Evolutionary conservation across 2,329 filamentous ascomycete genomes (phyloP).

Genomic region (Purpureocillium lavendulum): DNA sequence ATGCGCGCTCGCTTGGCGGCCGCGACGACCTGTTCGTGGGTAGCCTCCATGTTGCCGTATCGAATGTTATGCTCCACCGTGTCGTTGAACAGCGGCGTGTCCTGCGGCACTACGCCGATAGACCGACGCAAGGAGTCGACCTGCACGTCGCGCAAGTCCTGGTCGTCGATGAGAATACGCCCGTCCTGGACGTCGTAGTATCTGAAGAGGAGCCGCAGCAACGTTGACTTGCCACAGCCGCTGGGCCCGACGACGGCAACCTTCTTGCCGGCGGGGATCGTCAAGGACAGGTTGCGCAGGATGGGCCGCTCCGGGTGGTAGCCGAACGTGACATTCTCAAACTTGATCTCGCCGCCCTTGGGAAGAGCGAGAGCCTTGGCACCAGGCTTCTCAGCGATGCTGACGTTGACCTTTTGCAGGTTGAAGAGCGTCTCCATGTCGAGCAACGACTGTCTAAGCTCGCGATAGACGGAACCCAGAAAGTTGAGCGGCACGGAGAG

Average conservation of each 20-base stretch:
- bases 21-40: conserved; percentile 61
- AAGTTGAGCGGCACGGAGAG: conserved; percentile 96
- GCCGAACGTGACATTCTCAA: conserved; percentile 91
- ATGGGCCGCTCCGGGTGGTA: conserved; percentile 85
- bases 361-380: conserved; percentile 65
- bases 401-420: conserved; percentile 90
- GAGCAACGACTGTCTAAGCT: conserved; percentile 84
- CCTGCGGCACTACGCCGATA: conserved; percentile 94
- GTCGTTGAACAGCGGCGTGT: conserved; percentile 95
- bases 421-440: conserved; percentile 99
- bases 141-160: conserved; percentile 78
- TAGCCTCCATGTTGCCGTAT: conserved; percentile 77
- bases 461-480: conserved; percentile 93
- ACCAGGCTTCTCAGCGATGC: conserved; percentile 67
- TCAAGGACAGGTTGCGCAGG: conserved; percentile 73
- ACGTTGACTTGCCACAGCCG: conserved; percentile 92
- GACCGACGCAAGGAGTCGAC: conserved; percentile 74
- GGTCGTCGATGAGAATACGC: conserved; percentile 82
- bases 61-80: conserved; percentile 93
- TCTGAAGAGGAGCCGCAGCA: conserved; percentile 83
- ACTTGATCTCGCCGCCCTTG: conserved; percentile 80
- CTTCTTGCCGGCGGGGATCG: conserved; percentile 92
- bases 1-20: conserved; percentile 79
- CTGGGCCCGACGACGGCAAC: conserved; percentile 92
- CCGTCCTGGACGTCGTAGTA: conserved; percentile 86